Conservation (phyloP, 2,329 filamentous ascomycete genomes). For the Stemphylium beticola region DNA sequence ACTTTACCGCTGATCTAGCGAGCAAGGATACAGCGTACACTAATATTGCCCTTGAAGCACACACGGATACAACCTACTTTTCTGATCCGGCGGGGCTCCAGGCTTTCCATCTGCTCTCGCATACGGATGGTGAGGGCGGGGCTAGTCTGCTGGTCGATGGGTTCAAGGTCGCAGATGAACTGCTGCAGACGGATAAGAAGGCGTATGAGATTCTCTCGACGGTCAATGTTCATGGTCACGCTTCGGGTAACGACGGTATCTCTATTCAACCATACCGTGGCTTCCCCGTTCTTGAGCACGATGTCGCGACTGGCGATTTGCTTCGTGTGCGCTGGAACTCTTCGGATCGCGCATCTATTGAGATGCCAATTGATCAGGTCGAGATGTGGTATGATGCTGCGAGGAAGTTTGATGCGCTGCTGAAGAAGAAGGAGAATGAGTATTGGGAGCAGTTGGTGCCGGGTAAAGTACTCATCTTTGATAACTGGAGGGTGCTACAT, state of each 20-base stretch:
- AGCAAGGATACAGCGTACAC: constrained; percentile 93
- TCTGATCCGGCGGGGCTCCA: constrained; percentile 90
- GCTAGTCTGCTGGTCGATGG: constrained; percentile 85
- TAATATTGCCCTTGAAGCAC: constrained; percentile 77
- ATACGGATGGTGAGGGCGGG: constrained; percentile 73
- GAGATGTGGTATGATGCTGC: constrained; percentile 81
- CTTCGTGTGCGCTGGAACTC: constrained; percentile 90
- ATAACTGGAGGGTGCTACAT: constrained; percentile 95
- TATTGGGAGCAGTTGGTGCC: constrained; percentile 84
- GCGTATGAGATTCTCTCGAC: constrained; percentile 65
- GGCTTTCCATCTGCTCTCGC: constrained; percentile 88
- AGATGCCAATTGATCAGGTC: constrained; percentile 59
- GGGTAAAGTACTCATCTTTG: constrained; percentile 85
- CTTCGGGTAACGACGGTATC: constrained; percentile 84
- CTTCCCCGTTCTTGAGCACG: constrained; percentile 75
- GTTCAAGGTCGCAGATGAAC: constrained; percentile 71
- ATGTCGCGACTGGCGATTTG: constrained; percentile 54
- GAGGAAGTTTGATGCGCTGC: constrained; percentile 71
- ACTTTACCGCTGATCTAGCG: constrained; percentile 88
- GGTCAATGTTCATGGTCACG: constrained; percentile 74
- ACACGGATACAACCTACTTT: constrained; percentile 97
- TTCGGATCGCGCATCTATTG: constrained; percentile 78
- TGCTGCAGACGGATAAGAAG: constrained; percentile 61
- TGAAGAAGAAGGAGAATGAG: constrained; percentile 69
- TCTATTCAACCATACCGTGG: constrained; percentile 74